Evolutionary conservation across 2,329 filamentous ascomycete species (phyloP).

Genomic region (Teratosphaeria viscida): DNA sequence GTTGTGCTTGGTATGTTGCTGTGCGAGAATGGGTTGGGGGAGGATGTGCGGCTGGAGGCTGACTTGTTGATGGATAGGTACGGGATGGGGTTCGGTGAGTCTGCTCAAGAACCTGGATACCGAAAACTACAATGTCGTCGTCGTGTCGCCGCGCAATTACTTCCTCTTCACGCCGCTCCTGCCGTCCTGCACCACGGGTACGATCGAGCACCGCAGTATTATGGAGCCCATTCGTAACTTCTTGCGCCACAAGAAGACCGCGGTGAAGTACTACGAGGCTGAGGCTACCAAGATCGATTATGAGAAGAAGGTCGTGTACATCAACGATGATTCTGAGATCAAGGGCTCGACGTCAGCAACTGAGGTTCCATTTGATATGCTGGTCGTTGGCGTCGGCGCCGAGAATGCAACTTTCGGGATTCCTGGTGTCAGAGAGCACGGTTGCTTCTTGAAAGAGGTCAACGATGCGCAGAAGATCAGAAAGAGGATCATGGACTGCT

Average conservation of each 20-base stretch:
- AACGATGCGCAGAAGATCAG: constrained; percentile 90
- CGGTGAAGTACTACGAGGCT: constrained; percentile 95
- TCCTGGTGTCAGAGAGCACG: constrained; percentile 86
- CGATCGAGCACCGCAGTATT: constrained; percentile 97
- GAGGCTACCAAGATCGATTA: constrained; percentile 93
- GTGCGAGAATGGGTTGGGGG: background rate
- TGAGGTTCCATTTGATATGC: constrained; percentile 94
- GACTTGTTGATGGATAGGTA: constrained; percentile 49
- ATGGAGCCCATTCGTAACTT: constrained; percentile 99
- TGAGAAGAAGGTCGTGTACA: constrained; percentile 75
- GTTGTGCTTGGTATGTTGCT: constrained; percentile 69
- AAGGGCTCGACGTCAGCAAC: constrained; percentile 73
- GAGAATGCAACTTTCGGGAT: constrained; percentile 98
- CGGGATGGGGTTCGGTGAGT: constrained; percentile 92
- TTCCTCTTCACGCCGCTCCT: constrained; percentile 98
- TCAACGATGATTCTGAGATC: constrained; percentile 87
- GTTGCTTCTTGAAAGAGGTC: constrained; percentile 98
- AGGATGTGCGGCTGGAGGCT: background rate
- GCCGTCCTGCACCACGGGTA: constrained; percentile 92
- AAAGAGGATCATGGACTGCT: constrained; percentile 99
- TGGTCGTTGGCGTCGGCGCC: constrained; percentile 91
- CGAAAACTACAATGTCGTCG: constrained; percentile 92
- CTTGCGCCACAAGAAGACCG: constrained; percentile 83
- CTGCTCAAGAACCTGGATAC: constrained; percentile 98
- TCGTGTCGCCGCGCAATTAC: constrained; percentile 97